Base-by-base conservation (phyloP, 2,329 filamentous ascomycete species). In the Scedosporium minutisporum region DNA sequence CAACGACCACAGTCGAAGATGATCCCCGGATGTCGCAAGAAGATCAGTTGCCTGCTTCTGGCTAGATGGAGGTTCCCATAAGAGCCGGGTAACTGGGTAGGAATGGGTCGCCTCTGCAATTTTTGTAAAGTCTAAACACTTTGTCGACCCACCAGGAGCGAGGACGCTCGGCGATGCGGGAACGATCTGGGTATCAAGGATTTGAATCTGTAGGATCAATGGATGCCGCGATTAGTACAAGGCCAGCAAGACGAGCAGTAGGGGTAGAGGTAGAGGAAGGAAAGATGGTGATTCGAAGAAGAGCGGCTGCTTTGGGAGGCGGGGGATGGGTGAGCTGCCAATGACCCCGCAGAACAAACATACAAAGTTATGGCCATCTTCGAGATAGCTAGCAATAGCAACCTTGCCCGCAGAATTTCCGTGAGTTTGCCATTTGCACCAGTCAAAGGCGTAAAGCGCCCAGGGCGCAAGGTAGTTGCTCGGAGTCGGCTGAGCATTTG, bases 361-460 rank as follows among this genome's bases (percentile, higher is more conserved):
- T 79, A 96, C 92, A 80, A 96, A 99, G 73, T 99, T 99, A 77
- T 99, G 95, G 5, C 93, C 93, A 75, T 99, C 95, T 76, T 99
- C 95, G 60, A 97, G 78, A 73, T 97, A 97, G 78, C 95, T 99
- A 64, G 93, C 95, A 46, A 99, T 82, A 12, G 95, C 95, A 68
- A 99, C 84, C 76, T 97, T 97, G 46, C 95, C 95, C 3, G 91
- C 91, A 65, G 90, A 87, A 67, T 87, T 87, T 69, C 76, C 87
- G 70, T 91, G 86, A 2, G 93, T 87, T 16, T 90, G 86, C 93
- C 95, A 99, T 76, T 99, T 99, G 79, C 95, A 99, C 95, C 95
- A 99, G 77, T 99, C 95, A 70, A 96, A 93, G 12, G 95, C 93
- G 74, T 97, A 99, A 62, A 96, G 87, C 14, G 92, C 89, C 91